Evolutionary conservation across 257 asterid genomes (phyloP).

Genomic region (Linaria vulgaris): DNA sequence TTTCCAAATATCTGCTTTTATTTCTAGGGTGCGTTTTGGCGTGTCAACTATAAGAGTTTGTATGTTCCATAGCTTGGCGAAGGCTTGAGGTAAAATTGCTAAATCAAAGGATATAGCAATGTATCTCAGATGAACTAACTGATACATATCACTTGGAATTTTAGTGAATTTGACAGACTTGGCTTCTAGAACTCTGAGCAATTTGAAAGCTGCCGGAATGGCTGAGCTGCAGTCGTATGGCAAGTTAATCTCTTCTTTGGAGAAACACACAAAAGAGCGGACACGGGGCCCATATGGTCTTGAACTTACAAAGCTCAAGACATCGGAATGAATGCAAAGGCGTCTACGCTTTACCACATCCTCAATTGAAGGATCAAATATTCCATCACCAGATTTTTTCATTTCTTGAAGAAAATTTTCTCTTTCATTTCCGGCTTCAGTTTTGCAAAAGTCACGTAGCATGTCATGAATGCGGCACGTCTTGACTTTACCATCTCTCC

Average conservation of each 20-base stretch:
- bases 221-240: slow-evolving; percentile 16
- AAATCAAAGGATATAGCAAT: slow-evolving; percentile 31
- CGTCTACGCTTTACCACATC: slow-evolving; percentile 27
- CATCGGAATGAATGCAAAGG: slow-evolving; percentile 38
- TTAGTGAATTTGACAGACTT: slow-evolving; percentile 31
- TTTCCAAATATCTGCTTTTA: slow-evolving; percentile 47
- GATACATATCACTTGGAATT: slow-evolving; percentile 25
- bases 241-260: slow-evolving; percentile 27
- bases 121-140: slow-evolving; percentile 41
- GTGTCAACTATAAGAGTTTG: slow-evolving; percentile 55
- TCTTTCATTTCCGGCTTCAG: slow-evolving; percentile 23
- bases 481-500: slow-evolving; percentile 30
- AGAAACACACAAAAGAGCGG: slow-evolving; percentile 40
- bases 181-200: slow-evolving; percentile 44
- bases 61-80: slow-evolving; percentile 48
- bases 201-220: slow-evolving; percentile 37
- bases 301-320: slow-evolving; percentile 22
- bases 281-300: slow-evolving; percentile 32
- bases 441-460: slow-evolving; percentile 36
- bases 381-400: slow-evolving; percentile 26
- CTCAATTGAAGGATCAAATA: slow-evolving; percentile 23
- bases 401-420: slow-evolving; percentile 43
- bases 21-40: slow-evolving; percentile 28
- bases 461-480: slow-evolving; percentile 38
- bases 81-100: slow-evolving; percentile 30